phyloP scores from a whole-genome alignment of 805 yeast genomes.

The Priceomyces castillae region DNA sequence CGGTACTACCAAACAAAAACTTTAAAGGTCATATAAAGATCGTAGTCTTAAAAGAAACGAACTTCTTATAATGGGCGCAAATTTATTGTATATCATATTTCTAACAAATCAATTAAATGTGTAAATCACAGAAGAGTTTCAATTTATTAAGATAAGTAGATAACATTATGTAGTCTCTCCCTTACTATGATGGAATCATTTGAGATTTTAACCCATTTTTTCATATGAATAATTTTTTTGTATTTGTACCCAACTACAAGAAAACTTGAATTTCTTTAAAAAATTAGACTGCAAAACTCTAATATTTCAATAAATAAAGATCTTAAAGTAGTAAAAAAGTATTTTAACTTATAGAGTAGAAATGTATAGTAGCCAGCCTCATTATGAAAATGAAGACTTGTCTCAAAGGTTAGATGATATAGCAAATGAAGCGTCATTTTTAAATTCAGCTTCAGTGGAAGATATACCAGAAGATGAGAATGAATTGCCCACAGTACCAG shows the following conservation, averaged over 20 bases:
- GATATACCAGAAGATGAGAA: not conserved
- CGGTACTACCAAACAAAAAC: too few relatives aligned
- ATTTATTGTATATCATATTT: too few relatives aligned
- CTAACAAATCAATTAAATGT: too few relatives aligned
- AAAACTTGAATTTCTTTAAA: not conserved
- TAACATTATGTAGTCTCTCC: too few relatives aligned
- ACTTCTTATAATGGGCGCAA: too few relatives aligned
- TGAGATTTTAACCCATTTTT: too few relatives aligned
- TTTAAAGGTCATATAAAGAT: too few relatives aligned
- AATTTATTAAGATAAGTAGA: too few relatives aligned
- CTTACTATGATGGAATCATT: too few relatives aligned
- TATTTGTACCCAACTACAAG: not conserved
- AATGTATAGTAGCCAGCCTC: not conserved
- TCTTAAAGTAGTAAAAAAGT: not conserved
- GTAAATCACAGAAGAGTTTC: too few relatives aligned
- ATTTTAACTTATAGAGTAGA: not conserved
- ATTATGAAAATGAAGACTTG: constrained; percentile 2
- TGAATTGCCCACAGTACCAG: not conserved
- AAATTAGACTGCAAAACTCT: not conserved
- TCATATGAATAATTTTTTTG: not conserved
- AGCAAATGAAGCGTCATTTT: constrained; percentile 23
- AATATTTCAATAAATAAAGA: not conserved
- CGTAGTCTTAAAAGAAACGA: too few relatives aligned
- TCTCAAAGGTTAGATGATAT: constrained; percentile 20
- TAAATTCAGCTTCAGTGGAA: constrained; percentile 6